A percentile compares a stretch with the other conserved stretches of the same genome.
Conservation (phyloP, 345 rosid genomes). For the Murraya koenigii region DNA sequence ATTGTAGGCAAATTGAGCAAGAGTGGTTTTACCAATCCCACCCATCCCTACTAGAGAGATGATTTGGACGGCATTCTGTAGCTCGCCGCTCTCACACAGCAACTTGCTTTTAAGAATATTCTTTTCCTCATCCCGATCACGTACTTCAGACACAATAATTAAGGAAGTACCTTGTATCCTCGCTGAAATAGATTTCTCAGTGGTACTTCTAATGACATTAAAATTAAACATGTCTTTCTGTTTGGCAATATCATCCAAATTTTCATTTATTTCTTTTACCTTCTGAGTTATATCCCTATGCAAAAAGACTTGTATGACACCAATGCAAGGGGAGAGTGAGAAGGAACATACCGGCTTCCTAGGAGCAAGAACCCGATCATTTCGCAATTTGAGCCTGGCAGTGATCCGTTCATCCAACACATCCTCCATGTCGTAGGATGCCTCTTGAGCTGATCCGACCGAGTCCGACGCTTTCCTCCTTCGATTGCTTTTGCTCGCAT, state of each 20-base stretch:
- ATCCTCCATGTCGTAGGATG: slow-evolving; percentile 4
- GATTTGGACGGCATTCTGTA: background rate
- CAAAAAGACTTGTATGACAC: background rate
- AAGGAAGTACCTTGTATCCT: background rate
- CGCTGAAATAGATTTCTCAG: background rate
- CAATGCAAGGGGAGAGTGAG: background rate
- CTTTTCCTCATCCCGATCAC: background rate
- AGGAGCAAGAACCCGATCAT: background rate
- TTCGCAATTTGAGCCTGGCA: background rate
- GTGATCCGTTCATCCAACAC: slow-evolving; percentile 12
- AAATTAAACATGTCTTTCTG: background rate
- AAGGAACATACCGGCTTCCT: background rate
- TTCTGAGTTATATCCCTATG: background rate
- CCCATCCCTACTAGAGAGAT: background rate
- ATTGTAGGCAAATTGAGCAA: background rate
- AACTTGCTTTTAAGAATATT: background rate
- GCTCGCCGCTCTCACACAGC: background rate
- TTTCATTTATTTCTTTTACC: background rate
- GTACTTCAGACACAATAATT: background rate
- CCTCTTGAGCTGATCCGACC: background rate
- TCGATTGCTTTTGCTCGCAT: background rate
- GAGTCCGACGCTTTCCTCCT: background rate
- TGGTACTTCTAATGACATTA: background rate
- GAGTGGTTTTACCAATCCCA: background rate
- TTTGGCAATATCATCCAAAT: background rate